A percentile compares a stretch with the other conserved stretches of the same genome.
Conservation (phyloP, 192 early-diverging fungal species). For the Linnemannia zychae region DNA sequence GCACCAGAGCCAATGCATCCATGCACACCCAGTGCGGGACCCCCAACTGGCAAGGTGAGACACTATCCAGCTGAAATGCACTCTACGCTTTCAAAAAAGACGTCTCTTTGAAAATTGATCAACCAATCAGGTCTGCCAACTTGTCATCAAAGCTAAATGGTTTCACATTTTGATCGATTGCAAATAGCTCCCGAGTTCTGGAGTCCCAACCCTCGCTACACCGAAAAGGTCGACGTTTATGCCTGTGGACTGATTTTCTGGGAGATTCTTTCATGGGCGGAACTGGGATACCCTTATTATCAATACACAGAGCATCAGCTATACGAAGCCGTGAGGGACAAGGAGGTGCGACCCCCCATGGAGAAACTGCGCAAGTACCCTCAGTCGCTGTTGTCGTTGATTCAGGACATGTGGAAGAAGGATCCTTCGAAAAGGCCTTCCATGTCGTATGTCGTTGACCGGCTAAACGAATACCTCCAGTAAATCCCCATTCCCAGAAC, state of each 20-base stretch:
- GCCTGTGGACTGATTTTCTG: conserved; percentile 84
- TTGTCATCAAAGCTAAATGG: neutral
- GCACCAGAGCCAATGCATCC: conserved; percentile 74
- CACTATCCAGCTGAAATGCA: neutral
- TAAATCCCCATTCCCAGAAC: conserved; percentile 8
- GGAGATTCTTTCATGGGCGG: conserved; percentile 84
- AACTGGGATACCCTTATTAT: conserved; percentile 78
- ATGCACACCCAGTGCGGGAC: conserved; percentile 85
- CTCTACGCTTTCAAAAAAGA: no score
- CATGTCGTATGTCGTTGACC: conserved; percentile 80
- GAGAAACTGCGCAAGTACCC: conserved; percentile 71
- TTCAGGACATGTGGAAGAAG: conserved; percentile 83
- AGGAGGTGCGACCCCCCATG: conserved; percentile 69
- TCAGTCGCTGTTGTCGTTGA: conserved; percentile 67
- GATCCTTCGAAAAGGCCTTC: conserved; percentile 69
- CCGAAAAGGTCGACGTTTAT: conserved; percentile 81
- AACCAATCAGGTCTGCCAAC: no score
- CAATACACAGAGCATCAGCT: conserved; percentile 74
- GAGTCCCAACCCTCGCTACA: conserved; percentile 76
- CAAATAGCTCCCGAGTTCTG: conserved; percentile 79
- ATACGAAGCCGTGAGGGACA: conserved; percentile 72
- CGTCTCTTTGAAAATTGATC: no score
- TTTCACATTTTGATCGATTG: neutral
- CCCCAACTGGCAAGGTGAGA: conserved; percentile 77
- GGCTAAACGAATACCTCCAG: conserved; percentile 73